Conservation (phyloP, 495 filamentous ascomycete species). For the Lasiosphaeria miniovina region DNA sequence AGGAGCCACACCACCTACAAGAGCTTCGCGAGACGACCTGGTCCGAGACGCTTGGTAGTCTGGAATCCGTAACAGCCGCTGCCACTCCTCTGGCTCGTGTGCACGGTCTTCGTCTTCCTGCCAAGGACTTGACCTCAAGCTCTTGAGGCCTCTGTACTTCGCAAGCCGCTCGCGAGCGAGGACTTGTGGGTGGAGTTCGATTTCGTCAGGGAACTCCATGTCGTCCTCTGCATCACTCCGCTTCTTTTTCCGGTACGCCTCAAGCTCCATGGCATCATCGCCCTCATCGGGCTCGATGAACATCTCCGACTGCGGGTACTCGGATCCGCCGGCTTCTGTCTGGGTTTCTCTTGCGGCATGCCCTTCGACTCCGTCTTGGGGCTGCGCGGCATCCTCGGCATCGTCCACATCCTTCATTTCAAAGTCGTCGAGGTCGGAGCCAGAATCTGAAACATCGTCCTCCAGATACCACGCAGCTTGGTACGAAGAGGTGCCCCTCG, state of each 20-base stretch:
- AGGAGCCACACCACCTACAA: slow-evolving; percentile 78
- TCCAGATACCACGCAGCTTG: slow-evolving; percentile 91
- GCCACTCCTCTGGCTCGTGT: slow-evolving; percentile 86
- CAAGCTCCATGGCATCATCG: slow-evolving; percentile 76
- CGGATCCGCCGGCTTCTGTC: slow-evolving; percentile 76
- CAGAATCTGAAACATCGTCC: slow-evolving; percentile 76
- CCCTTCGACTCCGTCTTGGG: slow-evolving; percentile 78
- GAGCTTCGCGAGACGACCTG: slow-evolving; percentile 69
- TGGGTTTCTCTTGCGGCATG: slow-evolving; percentile 57
- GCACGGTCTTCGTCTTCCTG: slow-evolving; percentile 80
- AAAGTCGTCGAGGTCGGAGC: slow-evolving; percentile 76
- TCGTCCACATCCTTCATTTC: slow-evolving; percentile 64
- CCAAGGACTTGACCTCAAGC: slow-evolving; percentile 79
- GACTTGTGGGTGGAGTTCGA: slow-evolving; percentile 87
- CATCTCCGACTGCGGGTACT: slow-evolving; percentile 86
- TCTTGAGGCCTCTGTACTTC: slow-evolving; percentile 87
- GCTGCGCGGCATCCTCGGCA: slow-evolving; percentile 46
- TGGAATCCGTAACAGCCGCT: slow-evolving; percentile 72
- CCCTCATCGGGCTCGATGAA: slow-evolving; percentile 85
- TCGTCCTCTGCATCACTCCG: slow-evolving; percentile 80
- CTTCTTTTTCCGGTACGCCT: slow-evolving; percentile 72
- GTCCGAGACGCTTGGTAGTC: slow-evolving; percentile 82
- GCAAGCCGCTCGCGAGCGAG: slow-evolving; percentile 80
- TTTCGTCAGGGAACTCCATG: slow-evolving; percentile 93
- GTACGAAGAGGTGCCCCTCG: slow-evolving; percentile 88